A percentile compares a stretch with the other conserved stretches of the same genome.
Evolutionary conservation across 2,329 filamentous ascomycete species (phyloP).

Genomic region (Coniochaeta hoffmannii): DNA sequence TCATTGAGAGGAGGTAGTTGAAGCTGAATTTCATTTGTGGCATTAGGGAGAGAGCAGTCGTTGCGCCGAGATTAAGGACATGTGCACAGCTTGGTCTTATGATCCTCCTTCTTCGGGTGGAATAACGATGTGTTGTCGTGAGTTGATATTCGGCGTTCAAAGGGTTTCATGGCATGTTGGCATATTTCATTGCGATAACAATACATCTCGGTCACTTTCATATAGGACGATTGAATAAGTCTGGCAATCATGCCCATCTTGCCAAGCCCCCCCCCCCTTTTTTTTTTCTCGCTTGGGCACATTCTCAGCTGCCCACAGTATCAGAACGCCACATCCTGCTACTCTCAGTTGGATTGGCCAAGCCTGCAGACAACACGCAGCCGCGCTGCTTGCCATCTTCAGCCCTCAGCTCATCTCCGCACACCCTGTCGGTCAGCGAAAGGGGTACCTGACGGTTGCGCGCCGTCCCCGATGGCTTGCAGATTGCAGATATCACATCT

Average conservation of each 20-base stretch:
- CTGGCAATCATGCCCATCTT: background rate
- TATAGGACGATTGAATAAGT: background rate
- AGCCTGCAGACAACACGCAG: background rate
- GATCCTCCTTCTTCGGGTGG: background rate
- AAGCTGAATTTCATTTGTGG: background rate
- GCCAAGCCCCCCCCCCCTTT: no score
- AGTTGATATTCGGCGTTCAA: background rate
- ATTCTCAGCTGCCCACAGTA: background rate
- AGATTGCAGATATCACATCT: background rate
- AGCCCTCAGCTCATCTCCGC: background rate
- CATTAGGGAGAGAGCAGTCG: background rate
- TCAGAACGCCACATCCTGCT: background rate
- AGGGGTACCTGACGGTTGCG: background rate
- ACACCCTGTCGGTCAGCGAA: background rate
- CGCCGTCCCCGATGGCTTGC: background rate
- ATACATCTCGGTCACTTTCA: background rate
- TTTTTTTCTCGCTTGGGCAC: no score
- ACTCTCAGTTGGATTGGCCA: background rate
- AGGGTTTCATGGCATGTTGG: background rate
- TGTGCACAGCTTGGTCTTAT: background rate
- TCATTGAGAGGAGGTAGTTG: slow-evolving; percentile 73
- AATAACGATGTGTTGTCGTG: background rate
- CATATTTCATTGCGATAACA: background rate
- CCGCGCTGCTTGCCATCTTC: background rate
- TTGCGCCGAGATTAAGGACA: background rate